Evolutionary conservation across 352 stramenopile genomes (phyloP).

Genomic region (Globisporangium okanoganense): DNA sequence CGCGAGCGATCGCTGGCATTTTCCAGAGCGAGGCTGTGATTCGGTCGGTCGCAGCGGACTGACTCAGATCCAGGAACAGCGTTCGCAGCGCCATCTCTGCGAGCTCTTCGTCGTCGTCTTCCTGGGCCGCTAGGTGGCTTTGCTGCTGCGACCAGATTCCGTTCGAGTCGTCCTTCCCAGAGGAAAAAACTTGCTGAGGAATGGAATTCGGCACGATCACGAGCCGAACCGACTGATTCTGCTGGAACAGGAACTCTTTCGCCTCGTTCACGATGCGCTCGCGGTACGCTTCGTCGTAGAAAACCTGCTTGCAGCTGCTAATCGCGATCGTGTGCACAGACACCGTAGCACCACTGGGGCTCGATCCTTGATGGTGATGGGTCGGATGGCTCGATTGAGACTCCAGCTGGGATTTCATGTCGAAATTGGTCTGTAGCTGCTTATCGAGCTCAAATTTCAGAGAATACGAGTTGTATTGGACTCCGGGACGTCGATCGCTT

Average conservation of each 20-base stretch:
- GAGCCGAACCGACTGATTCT: slow-evolving; percentile 25
- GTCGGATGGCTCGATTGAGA: not conserved
- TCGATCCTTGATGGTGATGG: not conserved
- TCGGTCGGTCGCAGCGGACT: slow-evolving; percentile 12
- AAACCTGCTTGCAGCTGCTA: slow-evolving; percentile 32
- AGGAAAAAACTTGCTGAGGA: not conserved
- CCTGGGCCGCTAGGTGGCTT: not conserved
- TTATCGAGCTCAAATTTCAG: slow-evolving; percentile 16
- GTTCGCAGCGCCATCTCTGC: slow-evolving; percentile 37
- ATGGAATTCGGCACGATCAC: slow-evolving; percentile 20
- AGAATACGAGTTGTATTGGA: slow-evolving; percentile 41
- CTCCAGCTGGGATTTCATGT: not conserved
- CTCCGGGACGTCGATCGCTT: not conserved
- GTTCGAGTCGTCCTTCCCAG: not conserved
- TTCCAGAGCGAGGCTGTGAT: not conserved
- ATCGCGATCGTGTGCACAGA: slow-evolving; percentile 28
- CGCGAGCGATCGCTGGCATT: slow-evolving; percentile 3
- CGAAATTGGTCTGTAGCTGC: slow-evolving; percentile 1
- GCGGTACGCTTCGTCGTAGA: slow-evolving; percentile 47
- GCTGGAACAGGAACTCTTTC: slow-evolving; percentile 14
- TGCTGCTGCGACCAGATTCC: not conserved
- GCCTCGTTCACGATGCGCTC: slow-evolving; percentile 37
- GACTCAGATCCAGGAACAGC: slow-evolving; percentile 43
- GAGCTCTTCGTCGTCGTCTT: slow-evolving; percentile 13
- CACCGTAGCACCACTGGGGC: not conserved